Evolutionary conservation across 1,284 basidiomycete genomes (phyloP), one percentile per base, ranked within the genome.

Genomic region (Calocybe gambosa): DNA sequence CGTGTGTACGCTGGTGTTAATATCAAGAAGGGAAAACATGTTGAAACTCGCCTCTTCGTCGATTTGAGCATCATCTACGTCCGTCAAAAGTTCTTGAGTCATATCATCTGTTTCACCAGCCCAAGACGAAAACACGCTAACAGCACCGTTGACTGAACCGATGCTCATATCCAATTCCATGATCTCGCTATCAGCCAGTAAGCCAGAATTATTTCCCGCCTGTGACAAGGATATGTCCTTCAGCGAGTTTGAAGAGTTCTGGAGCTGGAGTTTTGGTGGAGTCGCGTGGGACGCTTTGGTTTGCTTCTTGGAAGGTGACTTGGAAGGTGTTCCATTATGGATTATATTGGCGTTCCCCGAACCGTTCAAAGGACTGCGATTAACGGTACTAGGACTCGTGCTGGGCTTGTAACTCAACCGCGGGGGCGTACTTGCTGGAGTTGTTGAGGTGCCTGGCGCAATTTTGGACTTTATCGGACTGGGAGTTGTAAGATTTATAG

Each of bases 61-160:
- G 1, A 84, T 69, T 19, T 77, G 72, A 0, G 75, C 78, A 45
- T 85, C 83, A 35, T 77, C 72, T 1, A 75, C 63, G 47, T 86
- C 84, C 1, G 85, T 87, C 39, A 85, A 61, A 75, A 88, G 77
- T 51, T 87, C 84, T 49, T 85, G 62, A 1, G 69, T 69, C 62
- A 76, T 68, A 31, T 68, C 69, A 21, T 65, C 65, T 1, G 57
- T 61, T 18, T 67, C 66, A 53, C 55, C 57, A 12, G 64, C 60
- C 58, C 60, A 62, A 13, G 51, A 48, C 1, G 59, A 68, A 16
- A 68, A 59, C 10, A 60, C 56, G 23, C 58, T 9, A n/a, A n/a
- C n/a, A 1, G 54, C n/a, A 53, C 61, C 45, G 58, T 38, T 31
- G 12, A 31, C 8, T 13, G 47, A 35, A 23, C 43, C 47, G 18